Conservation (phyloP, 306 rosid genomes). For the barrel medic (Medicago truncatula) region MtrunA17r5.0-ANR NC_053049.1:34084001-34084500, state of each 20-base stretch:
- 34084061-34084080: constrained; percentile 51
- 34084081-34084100: constrained; percentile 84
- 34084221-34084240: constrained; percentile 70
- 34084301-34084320: constrained; percentile 59
- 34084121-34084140: constrained; percentile 63
- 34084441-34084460: constrained; percentile 58
- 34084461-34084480: constrained; percentile 25
- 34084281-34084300: constrained; percentile 83
- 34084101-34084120: constrained; percentile 64
- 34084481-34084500: constrained; percentile 69
- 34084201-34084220: constrained; percentile 74
- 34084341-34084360: constrained; percentile 60
- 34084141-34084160: constrained; percentile 56
- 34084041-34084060: constrained; percentile 65
- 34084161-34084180: constrained; percentile 66
- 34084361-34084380: constrained; percentile 64
- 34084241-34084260: constrained; percentile 54
- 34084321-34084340: constrained; percentile 54
- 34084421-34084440: constrained; percentile 70
- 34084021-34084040: constrained; percentile 52
- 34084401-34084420: constrained; percentile 84
- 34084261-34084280: constrained; percentile 61
- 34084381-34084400: constrained; percentile 72
- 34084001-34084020: constrained; percentile 49
- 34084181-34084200: constrained; percentile 63